Evolutionary conservation across 2,329 filamentous ascomycete genomes (phyloP).

Genomic region (Ilyonectria robusta): DNA sequence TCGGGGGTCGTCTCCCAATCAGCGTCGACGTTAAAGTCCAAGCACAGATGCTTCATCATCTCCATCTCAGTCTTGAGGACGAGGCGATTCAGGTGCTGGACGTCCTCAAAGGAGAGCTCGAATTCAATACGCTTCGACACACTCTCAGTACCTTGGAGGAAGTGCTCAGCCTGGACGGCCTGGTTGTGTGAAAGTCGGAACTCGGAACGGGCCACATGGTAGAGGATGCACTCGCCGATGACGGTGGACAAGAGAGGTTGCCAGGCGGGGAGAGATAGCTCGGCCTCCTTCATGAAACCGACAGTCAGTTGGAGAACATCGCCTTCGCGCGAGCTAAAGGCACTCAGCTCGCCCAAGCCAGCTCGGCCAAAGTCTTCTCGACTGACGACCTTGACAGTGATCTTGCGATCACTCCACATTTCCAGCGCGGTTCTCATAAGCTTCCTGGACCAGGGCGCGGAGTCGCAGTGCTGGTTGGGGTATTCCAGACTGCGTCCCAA

Average conservation of each 20-base stretch:
- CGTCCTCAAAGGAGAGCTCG: constrained; percentile 24
- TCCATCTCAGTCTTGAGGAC: constrained; percentile 32
- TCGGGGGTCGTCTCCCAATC: constrained; percentile 28
- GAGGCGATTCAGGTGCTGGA: constrained; percentile 19
- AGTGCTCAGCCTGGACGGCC: constrained; percentile 32
- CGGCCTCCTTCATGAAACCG: constrained; percentile 24
- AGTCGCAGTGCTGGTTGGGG: constrained; percentile 5
- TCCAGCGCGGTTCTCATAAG: constrained; percentile 6
- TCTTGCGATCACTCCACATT: constrained; percentile 16
- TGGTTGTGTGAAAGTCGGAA: constrained; percentile 24
- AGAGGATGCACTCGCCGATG: constrained; percentile 22
- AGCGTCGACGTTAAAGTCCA: constrained; percentile 27
- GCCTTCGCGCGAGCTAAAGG: constrained; percentile 17
- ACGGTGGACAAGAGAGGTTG: constrained; percentile 23
- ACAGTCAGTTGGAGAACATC: constrained; percentile 14
- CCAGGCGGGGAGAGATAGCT: constrained; percentile 26
- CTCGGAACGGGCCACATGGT: constrained; percentile 29
- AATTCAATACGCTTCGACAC: constrained; percentile 31
- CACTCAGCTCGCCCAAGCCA: constrained; percentile 5
- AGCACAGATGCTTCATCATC: constrained; percentile 31
- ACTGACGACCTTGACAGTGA: constrained; percentile 26
- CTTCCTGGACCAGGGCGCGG: constrained; percentile 10
- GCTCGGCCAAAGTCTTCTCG: constrained; percentile 22
- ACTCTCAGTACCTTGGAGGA: constrained; percentile 18
- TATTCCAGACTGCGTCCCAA: constrained; percentile 3